Evolutionary conservation across 768 basidiomycete species (phyloP), one percentile per base, ranked within the genome.

Genomic region (Auricularia cornea): DNA sequence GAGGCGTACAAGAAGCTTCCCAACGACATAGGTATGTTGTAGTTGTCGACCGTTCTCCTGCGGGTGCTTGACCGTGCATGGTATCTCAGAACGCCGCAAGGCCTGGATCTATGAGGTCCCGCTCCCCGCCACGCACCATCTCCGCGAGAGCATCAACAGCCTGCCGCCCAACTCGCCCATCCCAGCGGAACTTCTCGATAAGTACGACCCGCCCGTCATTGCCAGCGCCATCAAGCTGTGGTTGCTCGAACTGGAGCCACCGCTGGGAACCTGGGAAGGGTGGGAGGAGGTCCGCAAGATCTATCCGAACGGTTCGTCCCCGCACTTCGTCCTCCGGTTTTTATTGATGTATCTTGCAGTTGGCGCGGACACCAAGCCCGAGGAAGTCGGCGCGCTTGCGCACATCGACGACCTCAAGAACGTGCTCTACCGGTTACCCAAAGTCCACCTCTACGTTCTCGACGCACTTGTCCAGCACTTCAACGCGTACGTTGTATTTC

Each of bases 51-150:
- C 10, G 23, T 8, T 61, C 10, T 44, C 33, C n/a, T 20, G 61
- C 31, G 30, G 28, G 29, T 18, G 18, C 30, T 33, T 62, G 6
- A 32, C n/a, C n/a, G n/a, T n/a, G n/a, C 10, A 6, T 31, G 23
- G 29, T 26, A 61, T 14, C 38, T 3, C 70, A 87, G 94, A 95
- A 72, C 89, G 85, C 71, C 86, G 95, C 64, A 93, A 89, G 77
- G 78, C 88, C 3, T 98, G 95, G 95, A 91, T 98, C 61, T 98
- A 97, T 74, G 93, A 98, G 41, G 77, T 78, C 3, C 94, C 94
- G 1, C 81, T 98, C 5, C 79, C 85, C 1, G 84, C 85, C 29
- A 83, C 90, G 18, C 95, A 98, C 69, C 88, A 89, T 64, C 84
- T 98, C 32, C 87, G 95, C 63, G 91, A 94, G 74, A 80, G 81